Conservation (phyloP, 257 asterid genomes). For the Solanum neorickii region DNA sequence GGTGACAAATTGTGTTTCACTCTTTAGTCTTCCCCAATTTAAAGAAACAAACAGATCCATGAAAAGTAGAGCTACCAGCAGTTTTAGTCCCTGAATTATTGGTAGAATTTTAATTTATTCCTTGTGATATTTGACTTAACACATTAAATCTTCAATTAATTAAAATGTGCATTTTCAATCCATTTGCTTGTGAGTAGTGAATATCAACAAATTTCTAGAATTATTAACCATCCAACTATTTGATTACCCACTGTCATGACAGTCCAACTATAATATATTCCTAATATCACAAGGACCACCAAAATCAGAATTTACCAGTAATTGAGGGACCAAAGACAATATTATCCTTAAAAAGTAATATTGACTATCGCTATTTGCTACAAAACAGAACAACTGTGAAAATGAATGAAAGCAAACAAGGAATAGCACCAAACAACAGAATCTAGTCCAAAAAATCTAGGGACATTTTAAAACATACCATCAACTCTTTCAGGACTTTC, state of each 20-base stretch:
- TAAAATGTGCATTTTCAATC: not conserved
- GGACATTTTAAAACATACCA: not conserved
- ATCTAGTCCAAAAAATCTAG: not conserved
- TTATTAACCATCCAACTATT: not conserved
- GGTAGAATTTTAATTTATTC: not conserved
- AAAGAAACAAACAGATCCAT: not conserved
- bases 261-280: not conserved
- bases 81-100: not conserved
- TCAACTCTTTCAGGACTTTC: not conserved
- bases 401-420: not conserved
- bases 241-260: not conserved
- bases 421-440: not conserved
- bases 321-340: not conserved
- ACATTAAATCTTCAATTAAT: not conserved
- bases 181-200: not conserved
- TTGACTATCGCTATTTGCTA: not conserved
- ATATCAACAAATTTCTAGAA: not conserved
- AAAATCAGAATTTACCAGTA: not conserved
- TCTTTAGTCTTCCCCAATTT: not conserved
- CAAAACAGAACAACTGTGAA: not conserved
- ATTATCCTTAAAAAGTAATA: not conserved
- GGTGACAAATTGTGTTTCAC: not conserved
- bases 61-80: not conserved
- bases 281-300: not conserved
- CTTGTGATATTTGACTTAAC: not conserved